Base-by-base conservation (phyloP, 1,284 basidiomycete genomes). In the Albatrellus sp. region DNA sequence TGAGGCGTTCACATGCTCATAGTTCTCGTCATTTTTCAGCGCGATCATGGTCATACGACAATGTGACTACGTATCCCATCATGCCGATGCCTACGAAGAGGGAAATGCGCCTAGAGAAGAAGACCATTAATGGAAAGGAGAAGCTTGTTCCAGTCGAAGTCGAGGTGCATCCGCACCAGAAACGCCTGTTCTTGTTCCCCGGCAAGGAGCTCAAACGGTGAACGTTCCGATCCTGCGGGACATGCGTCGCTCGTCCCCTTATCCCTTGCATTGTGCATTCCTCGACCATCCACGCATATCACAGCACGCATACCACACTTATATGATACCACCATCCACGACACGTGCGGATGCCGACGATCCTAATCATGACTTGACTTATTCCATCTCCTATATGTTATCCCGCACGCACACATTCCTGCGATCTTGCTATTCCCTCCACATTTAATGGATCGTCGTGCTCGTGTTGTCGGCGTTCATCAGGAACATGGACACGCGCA, bases 41-140 rank as follows among this genome's bases (percentile, higher is more conserved):
- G 11, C 77, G 77, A 14, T 75, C 80, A 1, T 80, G 77, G 78
- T 81, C 78, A 1, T 82, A 81, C 53, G 80, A 81, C 51, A 75
- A 78, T 51, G 60, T 77, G 44, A 69, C 68, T 55, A 80, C 77
- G 1, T 83, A 82, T 50, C 74, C 76, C 5, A 63, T 74, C 48
- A 77, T 83, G 75, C 69, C 66, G 48, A 61, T 70, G 35, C 70
- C 70, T 13, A 58, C 62, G 20, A 67, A 68, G 60, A 77, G 67
- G 57, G 73, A 77, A 61, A 72, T 68, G 55, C 69, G 68, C 48
- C 65, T 66, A 14, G 65, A 66, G 55, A 57, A 55, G 7, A 58
- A 51, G 24, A 42, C 78, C 35, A 63, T 80, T 39, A 68, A 80
- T 48, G 80, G 78, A 38, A 60, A 66, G 47, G 64, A 69, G 54